These are phyloP conservation scores for Ogataea thermomethanolica DNA, from an alignment of 805 yeast species.

Conservation along the genomic window DNA sequence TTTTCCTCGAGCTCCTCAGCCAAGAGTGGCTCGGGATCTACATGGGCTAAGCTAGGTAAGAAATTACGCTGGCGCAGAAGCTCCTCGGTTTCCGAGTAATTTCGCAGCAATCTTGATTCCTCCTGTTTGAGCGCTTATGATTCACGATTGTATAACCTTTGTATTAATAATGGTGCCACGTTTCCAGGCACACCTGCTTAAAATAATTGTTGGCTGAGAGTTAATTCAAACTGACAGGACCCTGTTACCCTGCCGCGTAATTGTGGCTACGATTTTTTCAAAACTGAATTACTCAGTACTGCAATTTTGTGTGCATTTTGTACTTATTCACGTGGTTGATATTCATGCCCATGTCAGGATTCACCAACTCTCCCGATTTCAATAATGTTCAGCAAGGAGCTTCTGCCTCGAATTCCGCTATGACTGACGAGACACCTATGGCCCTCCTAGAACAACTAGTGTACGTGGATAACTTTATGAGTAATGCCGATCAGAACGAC, in stretches of 20 bases:
- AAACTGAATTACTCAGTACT: no score
- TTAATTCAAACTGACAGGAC: background rate
- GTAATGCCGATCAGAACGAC: constrained; percentile 39
- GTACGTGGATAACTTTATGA: constrained; percentile 73
- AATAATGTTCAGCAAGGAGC: constrained; percentile 1
- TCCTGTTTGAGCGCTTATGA: background rate
- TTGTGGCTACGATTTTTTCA: constrained; percentile 3
- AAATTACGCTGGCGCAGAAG: constrained; percentile 8
- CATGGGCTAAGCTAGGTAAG: constrained; percentile 10
- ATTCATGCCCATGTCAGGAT: constrained; percentile 5
- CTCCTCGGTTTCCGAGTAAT: constrained; percentile 5
- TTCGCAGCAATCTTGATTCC: background rate
- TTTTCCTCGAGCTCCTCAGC: constrained; percentile 10
- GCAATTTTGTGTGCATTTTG: background rate
- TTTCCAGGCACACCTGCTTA: background rate
- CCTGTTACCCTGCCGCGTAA: constrained; percentile 5
- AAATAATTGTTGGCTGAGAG: background rate
- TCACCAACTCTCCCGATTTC: constrained; percentile 2
- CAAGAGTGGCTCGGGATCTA: constrained; percentile 4
- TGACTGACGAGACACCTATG: constrained; percentile 35
- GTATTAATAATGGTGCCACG: background rate
- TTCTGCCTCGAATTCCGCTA: constrained; percentile 2
- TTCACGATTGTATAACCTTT: constrained; percentile 5
- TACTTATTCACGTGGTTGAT: background rate
- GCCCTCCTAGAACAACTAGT: constrained; percentile 72